These are phyloP conservation scores for Penicillium salamii DNA, from an alignment of 495 filamentous ascomycete species.

Conservation along the genomic window DNA sequence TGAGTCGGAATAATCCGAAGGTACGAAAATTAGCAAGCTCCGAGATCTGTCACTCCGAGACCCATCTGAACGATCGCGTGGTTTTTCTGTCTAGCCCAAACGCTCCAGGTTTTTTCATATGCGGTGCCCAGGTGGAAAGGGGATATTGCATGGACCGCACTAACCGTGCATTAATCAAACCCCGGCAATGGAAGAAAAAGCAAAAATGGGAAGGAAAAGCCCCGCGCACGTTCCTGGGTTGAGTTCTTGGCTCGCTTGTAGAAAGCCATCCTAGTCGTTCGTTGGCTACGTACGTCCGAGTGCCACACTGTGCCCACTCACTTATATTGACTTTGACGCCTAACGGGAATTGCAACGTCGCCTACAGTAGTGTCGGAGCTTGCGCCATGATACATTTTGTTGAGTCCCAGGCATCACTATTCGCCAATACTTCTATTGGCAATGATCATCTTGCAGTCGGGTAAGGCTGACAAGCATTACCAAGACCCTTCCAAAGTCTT, in stretches of 20 bases:
- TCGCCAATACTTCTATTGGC: background rate
- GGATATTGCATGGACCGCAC: background rate
- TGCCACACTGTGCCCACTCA: background rate
- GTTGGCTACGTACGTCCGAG: background rate
- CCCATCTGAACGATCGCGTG: background rate
- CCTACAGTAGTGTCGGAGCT: background rate
- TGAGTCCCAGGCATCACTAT: no score
- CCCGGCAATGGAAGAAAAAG: no score
- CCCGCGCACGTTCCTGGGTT: background rate
- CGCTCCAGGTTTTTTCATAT: no score
- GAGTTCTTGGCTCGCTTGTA: conserved; percentile 3
- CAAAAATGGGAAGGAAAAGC: background rate
- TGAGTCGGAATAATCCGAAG: background rate
- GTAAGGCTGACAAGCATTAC: conserved; percentile 1
- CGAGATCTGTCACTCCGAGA: background rate
- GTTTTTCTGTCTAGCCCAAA: background rate
- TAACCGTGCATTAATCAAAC: background rate
- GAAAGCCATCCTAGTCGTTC: background rate
- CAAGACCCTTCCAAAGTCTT: background rate
- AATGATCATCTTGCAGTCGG: background rate
- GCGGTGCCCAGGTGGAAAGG: no score
- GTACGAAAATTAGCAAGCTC: background rate
- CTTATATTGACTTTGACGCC: background rate
- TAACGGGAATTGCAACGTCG: background rate
- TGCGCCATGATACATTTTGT: background rate